Percentiles rank a stretch among this genome's conserved stretches.
phyloP scores from a whole-genome alignment of 2,329 filamentous ascomycete species.

The Celoporthe dispersa region DNA sequence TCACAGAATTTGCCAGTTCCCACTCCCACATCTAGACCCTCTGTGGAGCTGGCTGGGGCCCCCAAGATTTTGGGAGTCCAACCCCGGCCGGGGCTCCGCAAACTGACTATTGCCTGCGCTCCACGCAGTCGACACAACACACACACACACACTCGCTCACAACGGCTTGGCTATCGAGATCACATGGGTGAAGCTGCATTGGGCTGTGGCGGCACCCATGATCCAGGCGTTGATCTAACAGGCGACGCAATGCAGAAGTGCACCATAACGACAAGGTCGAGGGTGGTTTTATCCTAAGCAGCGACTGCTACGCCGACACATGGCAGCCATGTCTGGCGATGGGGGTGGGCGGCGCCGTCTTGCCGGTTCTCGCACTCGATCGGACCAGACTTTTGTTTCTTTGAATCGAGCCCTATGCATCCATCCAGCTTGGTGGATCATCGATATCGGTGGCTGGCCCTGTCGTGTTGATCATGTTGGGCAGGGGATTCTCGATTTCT shows the following conservation, averaged over 20 bases:
- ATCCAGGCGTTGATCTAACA: neutral
- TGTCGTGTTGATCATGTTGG: neutral
- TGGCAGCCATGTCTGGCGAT: neutral
- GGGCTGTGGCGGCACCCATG: neutral
- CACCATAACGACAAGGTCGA: neutral
- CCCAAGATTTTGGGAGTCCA: conserved; percentile 4
- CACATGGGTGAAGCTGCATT: neutral
- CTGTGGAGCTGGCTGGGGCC: neutral
- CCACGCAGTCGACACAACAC: neutral
- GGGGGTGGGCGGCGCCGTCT: neutral
- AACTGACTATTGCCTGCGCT: neutral
- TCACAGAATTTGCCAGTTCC: neutral
- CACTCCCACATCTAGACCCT: neutral
- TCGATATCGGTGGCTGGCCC: neutral
- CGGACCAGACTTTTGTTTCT: neutral
- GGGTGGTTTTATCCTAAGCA: neutral
- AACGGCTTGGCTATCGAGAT: neutral
- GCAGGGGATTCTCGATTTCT: neutral
- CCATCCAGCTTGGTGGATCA: neutral
- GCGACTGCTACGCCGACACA: conserved; percentile 8
- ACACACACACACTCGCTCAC: neutral
- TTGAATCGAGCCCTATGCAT: neutral
- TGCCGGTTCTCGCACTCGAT: neutral
- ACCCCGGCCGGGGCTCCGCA: conserved; percentile 8
- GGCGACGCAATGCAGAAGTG: neutral